Evolutionary conservation across 306 rosid species (phyloP).

Genomic region (Prosopis cineraria): DNA sequence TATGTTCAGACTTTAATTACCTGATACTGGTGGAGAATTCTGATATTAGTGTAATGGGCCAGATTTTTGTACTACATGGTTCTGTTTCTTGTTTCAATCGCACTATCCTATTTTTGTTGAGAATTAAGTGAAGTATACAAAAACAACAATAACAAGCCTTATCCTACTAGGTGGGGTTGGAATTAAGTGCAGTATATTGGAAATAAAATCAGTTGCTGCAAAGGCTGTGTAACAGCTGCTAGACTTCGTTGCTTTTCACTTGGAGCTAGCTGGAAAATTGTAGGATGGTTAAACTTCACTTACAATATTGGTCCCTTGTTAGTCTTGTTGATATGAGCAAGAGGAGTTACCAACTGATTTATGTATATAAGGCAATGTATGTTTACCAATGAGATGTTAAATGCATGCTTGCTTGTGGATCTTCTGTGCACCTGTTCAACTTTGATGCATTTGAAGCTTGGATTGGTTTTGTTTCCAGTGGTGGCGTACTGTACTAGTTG

Average conservation of each 20-base stretch:
- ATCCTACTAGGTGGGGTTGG: no score
- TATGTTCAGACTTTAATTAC: background rate
- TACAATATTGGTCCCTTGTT: background rate
- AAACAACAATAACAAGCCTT: no score
- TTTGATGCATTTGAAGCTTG: background rate
- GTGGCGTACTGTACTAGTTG: background rate
- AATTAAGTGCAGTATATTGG: slow-evolving; percentile 4
- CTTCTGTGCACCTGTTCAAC: background rate
- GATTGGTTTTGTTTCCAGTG: slow-evolving; percentile 8
- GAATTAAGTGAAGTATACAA: background rate
- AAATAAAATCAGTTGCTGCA: background rate
- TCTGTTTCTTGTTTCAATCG: background rate
- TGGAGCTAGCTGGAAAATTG: background rate
- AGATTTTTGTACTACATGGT: background rate
- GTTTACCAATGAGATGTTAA: background rate
- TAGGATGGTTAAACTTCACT: background rate
- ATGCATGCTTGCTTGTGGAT: background rate
- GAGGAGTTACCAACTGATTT: background rate
- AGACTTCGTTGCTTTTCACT: background rate
- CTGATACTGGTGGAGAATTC: background rate
- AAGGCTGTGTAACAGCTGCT: background rate
- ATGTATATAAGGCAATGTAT: background rate
- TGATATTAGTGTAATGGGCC: background rate
- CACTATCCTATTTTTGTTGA: background rate
- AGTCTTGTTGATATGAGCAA: background rate